Conservation (phyloP, 139 green algal species). For the Penium margaritaceum region DNA sequence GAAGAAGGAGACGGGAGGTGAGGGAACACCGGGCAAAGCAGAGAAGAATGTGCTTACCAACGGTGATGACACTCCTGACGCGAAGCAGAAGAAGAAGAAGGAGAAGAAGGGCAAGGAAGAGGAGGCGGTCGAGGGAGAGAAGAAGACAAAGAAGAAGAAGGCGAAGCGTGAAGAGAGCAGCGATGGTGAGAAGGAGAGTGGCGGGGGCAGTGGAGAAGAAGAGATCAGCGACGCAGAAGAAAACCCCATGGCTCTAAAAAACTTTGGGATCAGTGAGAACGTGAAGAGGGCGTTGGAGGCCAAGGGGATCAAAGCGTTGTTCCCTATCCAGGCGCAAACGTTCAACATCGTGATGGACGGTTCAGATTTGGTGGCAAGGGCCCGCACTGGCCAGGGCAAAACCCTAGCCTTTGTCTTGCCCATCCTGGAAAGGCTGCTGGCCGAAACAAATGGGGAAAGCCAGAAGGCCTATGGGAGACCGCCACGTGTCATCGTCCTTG, state of each 20-base stretch:
- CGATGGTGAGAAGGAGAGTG: background rate
- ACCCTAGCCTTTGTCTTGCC: constrained; percentile 95
- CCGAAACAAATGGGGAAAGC: background rate
- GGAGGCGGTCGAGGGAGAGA: background rate
- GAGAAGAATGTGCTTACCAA: too few species aligned
- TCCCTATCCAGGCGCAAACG: constrained; percentile 85
- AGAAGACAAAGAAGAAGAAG: constrained; percentile 4
- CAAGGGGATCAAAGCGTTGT: constrained; percentile 82
- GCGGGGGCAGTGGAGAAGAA: constrained; percentile 13
- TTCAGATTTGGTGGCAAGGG: constrained; percentile 82
- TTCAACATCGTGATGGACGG: constrained; percentile 68
- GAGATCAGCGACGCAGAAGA: constrained; percentile 32
- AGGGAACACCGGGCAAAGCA: too few species aligned
- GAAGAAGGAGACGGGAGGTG: too few species aligned
- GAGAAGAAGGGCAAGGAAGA: constrained; percentile 2
- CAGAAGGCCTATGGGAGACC: constrained; percentile 2
- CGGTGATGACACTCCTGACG: too few species aligned
- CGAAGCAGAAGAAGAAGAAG: constrained; percentile 7
- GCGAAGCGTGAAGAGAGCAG: background rate
- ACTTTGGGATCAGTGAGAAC: constrained; percentile 36
- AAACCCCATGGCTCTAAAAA: constrained; percentile 25
- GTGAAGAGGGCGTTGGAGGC: constrained; percentile 66
- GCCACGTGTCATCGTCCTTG: constrained; percentile 77
- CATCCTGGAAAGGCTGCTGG: constrained; percentile 74
- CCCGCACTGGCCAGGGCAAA: constrained; percentile 90